Base-by-base conservation (phyloP, 2,329 filamentous ascomycete species). In the Pochonia chlamydosporia region DNA sequence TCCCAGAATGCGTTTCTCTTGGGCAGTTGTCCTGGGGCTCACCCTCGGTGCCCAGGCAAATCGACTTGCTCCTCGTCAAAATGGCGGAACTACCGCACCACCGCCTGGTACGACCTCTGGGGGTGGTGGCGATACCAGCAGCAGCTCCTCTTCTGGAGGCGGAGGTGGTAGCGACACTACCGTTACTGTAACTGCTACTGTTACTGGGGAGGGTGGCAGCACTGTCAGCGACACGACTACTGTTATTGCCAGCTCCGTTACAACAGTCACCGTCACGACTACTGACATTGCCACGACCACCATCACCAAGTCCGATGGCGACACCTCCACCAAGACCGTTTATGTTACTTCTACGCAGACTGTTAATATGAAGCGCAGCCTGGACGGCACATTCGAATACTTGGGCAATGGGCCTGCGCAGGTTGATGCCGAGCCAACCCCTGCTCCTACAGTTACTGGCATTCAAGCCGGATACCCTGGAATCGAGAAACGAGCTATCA, bases 201-300 rank as follows among this genome's bases (percentile, higher is more conserved):
- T 65, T 23, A 63, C 59, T 24, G 55, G 49, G 4, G 36, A 54
- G 26, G 58, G 50, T 39, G 59, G 51, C 43, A 53, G 52, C 41
- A 62, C 64, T 3, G 56, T 59, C 30, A 64, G 56, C 53, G 52
- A 50, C 11, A 55, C 55, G 16, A 63, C 61, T 3, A 67, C 64
- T 6, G 49, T 63, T 23, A 47, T 16, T 13, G 6, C 59, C 41
- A 57, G 53, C 30, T 60, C 59, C 4, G 48, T 61, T 24, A 59
- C 61, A 24, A 68, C 66, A 31, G 55, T 66, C 16, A 40, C 64
- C 43, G 54, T 67, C 20, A 68, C 66, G 20, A 56, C 54, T 11
- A 70, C 66, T 41, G 52, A 51, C 37, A 66, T 68, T 51, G 51
- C 56, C 40, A 71, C 67, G 30, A 57, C 53, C 18, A 70, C 66